Conservation (phyloP, 495 filamentous ascomycete genomes). For the Penicillium odoratum region DNA sequence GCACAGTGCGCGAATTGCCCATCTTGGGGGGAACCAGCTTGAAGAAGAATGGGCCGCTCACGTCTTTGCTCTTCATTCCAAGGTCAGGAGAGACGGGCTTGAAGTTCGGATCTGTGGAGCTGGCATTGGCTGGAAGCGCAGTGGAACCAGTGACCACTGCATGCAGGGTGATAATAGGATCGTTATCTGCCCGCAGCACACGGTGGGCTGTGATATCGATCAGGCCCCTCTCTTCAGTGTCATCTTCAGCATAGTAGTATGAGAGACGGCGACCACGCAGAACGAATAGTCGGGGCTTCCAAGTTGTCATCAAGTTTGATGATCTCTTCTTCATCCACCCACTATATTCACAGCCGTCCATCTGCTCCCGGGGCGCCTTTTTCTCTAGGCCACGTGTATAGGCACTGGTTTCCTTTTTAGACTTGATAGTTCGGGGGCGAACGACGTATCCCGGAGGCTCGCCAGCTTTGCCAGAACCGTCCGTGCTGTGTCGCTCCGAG, state of each 20-base stretch:
- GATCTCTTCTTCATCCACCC: slow-evolving; percentile 99
- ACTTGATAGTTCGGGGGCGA: slow-evolving; percentile 56
- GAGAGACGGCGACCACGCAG: slow-evolving; percentile 86
- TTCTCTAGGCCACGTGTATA: slow-evolving; percentile 85
- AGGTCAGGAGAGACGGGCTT: slow-evolving; percentile 20
- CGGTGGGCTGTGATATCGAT: slow-evolving; percentile 98
- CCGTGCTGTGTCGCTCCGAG: slow-evolving; percentile 70
- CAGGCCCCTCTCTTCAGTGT: slow-evolving; percentile 87
- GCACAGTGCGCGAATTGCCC: slow-evolving; percentile 86
- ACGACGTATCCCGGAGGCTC: slow-evolving; percentile 53
- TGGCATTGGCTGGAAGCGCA: slow-evolving; percentile 65
- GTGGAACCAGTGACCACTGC: slow-evolving; percentile 88
- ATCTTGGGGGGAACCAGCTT: slow-evolving; percentile 91
- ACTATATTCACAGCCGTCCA: slow-evolving; percentile 84
- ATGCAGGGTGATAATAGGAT: slow-evolving; percentile 84
- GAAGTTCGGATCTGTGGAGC: slow-evolving; percentile 47
- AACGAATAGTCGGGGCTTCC: slow-evolving; percentile 94
- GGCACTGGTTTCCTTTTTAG: slow-evolving; percentile 92
- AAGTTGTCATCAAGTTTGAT: slow-evolving; percentile 90
- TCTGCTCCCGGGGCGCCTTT: slow-evolving; percentile 79
- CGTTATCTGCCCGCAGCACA: slow-evolving; percentile 91
- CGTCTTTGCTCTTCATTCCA: slow-evolving; percentile 28
- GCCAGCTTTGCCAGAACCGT: slow-evolving; percentile 60
- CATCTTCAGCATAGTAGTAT: slow-evolving; percentile 94
- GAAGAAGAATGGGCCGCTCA: slow-evolving; percentile 85